A percentile compares a stretch with the other conserved stretches of the same genome.
Evolutionary conservation across 108 stramenopile genomes (phyloP).

Genomic region (Nitzschia sp.): DNA sequence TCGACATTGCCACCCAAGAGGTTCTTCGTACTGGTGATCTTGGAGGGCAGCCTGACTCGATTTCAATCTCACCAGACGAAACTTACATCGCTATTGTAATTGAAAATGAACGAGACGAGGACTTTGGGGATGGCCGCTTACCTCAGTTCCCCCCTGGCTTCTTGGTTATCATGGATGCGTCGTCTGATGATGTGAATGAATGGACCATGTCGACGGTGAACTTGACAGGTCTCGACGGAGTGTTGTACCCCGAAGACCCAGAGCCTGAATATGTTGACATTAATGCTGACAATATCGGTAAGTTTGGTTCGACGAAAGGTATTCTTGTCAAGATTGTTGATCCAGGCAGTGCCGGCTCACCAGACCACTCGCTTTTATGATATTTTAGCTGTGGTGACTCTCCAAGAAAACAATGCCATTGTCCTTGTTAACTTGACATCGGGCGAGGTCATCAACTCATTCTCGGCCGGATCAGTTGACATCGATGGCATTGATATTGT

Average conservation of each 20-base stretch:
- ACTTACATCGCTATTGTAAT: constrained; percentile 62
- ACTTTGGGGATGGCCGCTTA: constrained; percentile 45
- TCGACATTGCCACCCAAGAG: constrained; percentile 37
- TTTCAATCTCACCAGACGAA: constrained; percentile 46
- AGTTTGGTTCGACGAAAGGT: no score
- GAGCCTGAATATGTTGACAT: constrained; percentile 76
- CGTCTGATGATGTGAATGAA: constrained; percentile 26
- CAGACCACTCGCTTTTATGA: no score
- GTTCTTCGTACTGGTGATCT: constrained; percentile 38
- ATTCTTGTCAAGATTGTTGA: no score
- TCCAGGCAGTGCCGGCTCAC: no score
- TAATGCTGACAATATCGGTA: constrained; percentile 50
- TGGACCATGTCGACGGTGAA: constrained; percentile 43
- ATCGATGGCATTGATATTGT: constrained; percentile 47
- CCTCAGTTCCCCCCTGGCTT: constrained; percentile 61
- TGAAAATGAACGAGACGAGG: constrained; percentile 75
- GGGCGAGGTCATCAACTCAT: constrained; percentile 37
- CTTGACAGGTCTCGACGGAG: constrained; percentile 49
- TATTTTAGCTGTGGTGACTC: constrained; percentile 49
- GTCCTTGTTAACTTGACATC: constrained; percentile 52
- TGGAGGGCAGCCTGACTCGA: constrained; percentile 69
- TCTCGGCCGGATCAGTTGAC: constrained; percentile 53
- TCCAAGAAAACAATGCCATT: constrained; percentile 80
- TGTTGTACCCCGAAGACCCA: constrained; percentile 54
- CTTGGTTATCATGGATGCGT: constrained; percentile 39